Conservation (phyloP, 2,329 filamentous ascomycete species). For the Teratosphaeria pseudoeucalypti region DNA sequence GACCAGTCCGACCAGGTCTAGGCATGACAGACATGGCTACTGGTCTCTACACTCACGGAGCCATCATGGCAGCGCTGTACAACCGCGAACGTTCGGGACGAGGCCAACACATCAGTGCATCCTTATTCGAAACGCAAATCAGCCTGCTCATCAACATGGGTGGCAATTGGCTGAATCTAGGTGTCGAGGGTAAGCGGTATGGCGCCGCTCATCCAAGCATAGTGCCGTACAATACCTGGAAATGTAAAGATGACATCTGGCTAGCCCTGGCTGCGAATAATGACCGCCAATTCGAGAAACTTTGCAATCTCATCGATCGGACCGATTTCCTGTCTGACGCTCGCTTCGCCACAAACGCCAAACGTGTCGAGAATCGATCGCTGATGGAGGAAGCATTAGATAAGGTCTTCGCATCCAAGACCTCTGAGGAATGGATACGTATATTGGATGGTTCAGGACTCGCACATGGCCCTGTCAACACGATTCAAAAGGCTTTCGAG, state of each 20-base stretch:
- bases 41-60: slow-evolving; percentile 36
- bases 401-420: slow-evolving; percentile 25
- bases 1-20: slow-evolving; percentile 33
- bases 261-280: slow-evolving; percentile 18
- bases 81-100: slow-evolving; percentile 28
- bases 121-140: slow-evolving; percentile 37
- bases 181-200: slow-evolving; percentile 33
- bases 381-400: slow-evolving; percentile 28
- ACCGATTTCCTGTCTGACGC: slow-evolving; percentile 19
- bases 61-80: slow-evolving; percentile 34
- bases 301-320: slow-evolving; percentile 19
- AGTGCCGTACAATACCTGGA: slow-evolving; percentile 38
- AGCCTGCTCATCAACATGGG: slow-evolving; percentile 35
- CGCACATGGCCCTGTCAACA: slow-evolving; percentile 39
- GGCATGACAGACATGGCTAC: slow-evolving; percentile 37
- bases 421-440: slow-evolving; percentile 31
- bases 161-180: slow-evolving; percentile 30
- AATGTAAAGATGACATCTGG: slow-evolving; percentile 23
- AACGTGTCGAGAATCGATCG: slow-evolving; percentile 23
- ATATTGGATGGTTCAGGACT: slow-evolving; percentile 35
- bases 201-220: slow-evolving; percentile 39
- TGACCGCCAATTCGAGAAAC: slow-evolving; percentile 29
- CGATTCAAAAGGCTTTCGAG: slow-evolving; percentile 33
- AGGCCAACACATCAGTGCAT: slow-evolving; percentile 36
- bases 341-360: slow-evolving; percentile 21